Conservation (phyloP, 805 yeast genomes). For the Myxozyma mucilagina region DNA sequence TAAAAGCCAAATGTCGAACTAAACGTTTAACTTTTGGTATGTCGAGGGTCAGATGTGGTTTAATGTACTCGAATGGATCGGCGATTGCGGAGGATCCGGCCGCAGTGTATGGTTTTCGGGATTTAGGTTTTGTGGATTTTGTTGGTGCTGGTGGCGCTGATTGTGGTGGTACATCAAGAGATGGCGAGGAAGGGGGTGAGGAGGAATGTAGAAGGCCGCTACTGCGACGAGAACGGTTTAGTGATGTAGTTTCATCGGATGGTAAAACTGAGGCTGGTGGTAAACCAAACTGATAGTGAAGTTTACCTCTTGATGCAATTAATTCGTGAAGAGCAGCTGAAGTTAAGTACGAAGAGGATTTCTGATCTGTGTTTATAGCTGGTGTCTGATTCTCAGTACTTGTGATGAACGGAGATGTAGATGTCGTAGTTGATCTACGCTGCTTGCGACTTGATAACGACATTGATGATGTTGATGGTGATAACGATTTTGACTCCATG, state of each 20-base stretch:
- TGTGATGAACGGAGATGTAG: background rate
- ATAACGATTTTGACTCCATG: no score
- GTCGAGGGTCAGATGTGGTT: constrained; percentile 15
- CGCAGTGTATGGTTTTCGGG: constrained; percentile 2
- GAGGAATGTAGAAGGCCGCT: background rate
- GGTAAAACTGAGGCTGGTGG: constrained; percentile 8
- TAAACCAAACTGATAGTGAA: background rate
- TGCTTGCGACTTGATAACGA: no score
- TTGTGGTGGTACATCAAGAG: background rate
- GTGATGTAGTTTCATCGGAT: background rate
- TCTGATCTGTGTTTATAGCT: background rate
- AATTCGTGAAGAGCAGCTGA: background rate
- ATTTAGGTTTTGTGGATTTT: background rate
- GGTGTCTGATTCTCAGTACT: background rate
- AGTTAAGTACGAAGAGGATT: background rate
- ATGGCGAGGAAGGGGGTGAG: background rate
- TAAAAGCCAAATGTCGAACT: constrained; percentile 25
- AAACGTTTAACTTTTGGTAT: constrained; percentile 18
- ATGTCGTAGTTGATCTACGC: no score
- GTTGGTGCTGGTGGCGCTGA: background rate
- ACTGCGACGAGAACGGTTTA: constrained; percentile 5
- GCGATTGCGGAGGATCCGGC: constrained; percentile 20
- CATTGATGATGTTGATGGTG: no score
- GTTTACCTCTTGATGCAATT: background rate
- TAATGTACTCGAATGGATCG: constrained; percentile 19